Base-by-base conservation (phyloP, 202 grass and related monocot species). In the Setaria viridis region DNA sequence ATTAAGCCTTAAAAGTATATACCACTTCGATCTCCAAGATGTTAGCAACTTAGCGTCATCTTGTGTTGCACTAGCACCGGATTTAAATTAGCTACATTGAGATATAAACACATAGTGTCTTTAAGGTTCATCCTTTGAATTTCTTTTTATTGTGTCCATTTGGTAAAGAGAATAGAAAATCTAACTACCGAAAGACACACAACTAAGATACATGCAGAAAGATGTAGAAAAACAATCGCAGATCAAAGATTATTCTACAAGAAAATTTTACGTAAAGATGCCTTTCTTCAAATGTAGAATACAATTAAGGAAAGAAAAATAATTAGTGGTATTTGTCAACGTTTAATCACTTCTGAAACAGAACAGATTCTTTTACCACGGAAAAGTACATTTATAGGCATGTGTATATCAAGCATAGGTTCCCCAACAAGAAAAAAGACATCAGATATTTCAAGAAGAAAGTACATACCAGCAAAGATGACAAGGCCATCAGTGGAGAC, bases 401-500 rank as follows among this genome's bases (percentile, higher is more conserved):
- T 72, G 14, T 4, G 11, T 29, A 74, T 47, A 17, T 51, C 13
- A 79, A 74, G 45, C 4, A 60, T 71, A 73, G 20, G 47, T 15
- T 35, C 19, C 20, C 42, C 63, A 4, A 55, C 46, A 25, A 60
- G 39, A 41, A 65, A 53, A 47, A 41, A 39, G 2, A 30, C 45
- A 83, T 9, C 30, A 81, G 54, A 17, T 59, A 8, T 10, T 80
- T 48, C 13, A 17, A 68, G 16, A 39, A 76, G 63, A 79, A 79
- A 35, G 15, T 4, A 50, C 79, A 68, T 94, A 99, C 96, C 96
- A 78, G 93, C 72, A 90, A 99, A 99, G 73, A 99, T 89, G 58
- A 99, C 91, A 86, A 99, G 91, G 62, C 93, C 93, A 79, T 96
- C 85, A 45, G 90, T 86, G 21, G 96, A 99, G 70, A 99, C 70